Evolutionary conservation across 108 stramenopile genomes (phyloP).

Genomic region (Nitzschia sp.): DNA sequence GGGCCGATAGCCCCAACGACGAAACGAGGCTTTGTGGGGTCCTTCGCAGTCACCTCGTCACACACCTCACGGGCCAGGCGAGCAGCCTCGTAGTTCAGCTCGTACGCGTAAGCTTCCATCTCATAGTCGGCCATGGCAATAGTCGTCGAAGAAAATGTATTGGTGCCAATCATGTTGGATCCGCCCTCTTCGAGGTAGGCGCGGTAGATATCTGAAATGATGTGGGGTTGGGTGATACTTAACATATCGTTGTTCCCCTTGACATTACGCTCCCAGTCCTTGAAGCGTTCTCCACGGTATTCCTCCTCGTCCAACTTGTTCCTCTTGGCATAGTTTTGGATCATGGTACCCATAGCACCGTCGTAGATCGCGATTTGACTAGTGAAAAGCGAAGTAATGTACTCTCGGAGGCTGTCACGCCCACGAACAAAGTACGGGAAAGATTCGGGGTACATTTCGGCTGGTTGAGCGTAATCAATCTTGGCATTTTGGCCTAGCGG

Average conservation of each 20-base stretch:
- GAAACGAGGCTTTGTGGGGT: conserved; percentile 95
- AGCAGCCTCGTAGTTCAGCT: conserved; percentile 94
- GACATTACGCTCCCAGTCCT: conserved; percentile 89
- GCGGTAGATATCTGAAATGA: conserved; percentile 94
- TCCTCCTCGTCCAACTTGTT: conserved; percentile 94
- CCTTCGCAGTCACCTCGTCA: conserved; percentile 93
- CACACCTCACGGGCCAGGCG: conserved; percentile 95
- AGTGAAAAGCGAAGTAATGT: conserved; percentile 89
- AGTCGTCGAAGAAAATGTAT: conserved; percentile 97
- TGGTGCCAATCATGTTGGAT: conserved; percentile 96
- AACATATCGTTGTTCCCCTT: conserved; percentile 99
- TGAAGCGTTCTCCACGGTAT: conserved; percentile 96
- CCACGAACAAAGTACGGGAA: conserved; percentile 94
- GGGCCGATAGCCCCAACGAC: conserved; percentile 98
- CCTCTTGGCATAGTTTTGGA: conserved; percentile 95
- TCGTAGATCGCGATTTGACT: conserved; percentile 93
- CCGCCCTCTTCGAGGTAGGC: conserved; percentile 92
- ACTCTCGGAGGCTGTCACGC: conserved; percentile 86
- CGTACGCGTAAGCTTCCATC: conserved; percentile 94
- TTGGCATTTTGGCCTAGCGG: conserved; percentile 75
- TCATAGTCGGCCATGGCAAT: conserved; percentile 99
- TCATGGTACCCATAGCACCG: conserved; percentile 99
- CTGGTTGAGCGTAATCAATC: conserved; percentile 77
- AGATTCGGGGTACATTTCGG: conserved; percentile 60
- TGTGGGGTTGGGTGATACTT: conserved; percentile 93